Base-by-base conservation (phyloP, 441 rosid species). In the Omphalea diandra region DNA sequence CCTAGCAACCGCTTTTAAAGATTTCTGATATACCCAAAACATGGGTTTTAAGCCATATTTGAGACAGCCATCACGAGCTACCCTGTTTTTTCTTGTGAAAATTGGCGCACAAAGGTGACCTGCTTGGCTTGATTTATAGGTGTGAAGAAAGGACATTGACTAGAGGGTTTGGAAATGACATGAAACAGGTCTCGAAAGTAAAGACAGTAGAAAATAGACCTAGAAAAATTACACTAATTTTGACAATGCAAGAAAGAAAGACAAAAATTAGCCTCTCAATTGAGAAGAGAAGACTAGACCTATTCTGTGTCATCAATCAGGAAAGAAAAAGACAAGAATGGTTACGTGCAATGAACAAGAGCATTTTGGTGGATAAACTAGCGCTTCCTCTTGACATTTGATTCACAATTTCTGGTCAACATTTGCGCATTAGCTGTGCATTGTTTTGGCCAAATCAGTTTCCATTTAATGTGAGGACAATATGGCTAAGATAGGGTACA, bases 291-390 rank as follows among this genome's bases (percentile, higher is more conserved):
- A 24, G 56, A 24, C 56, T 1, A 52, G 31, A 24, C 2, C 5
- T 9, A 22, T 52, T n/a, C n/a, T 52, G 2, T 22, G 1, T 35
- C 4, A 27, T 18, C 24, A n/a, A 27, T 4, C 3, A 41, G 27
- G 22, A 26, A 41, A 43, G 7, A 7, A 18, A 20, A 7, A 0
- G n/a, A n/a, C n/a, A 11, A 8, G 63, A 12, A 31, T 7, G 61
- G 60, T 68, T 68, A 29, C 41, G 63, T 56, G 54, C 71, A n/a
- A 18, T 29, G 71, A 68, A 41, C 31, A 5, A 17, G 8, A 1
- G 8, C 35, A 38, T 3, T 66, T 35, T 15, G 59, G 20, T 36
- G 6, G 46, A 31, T 46, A n/a, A 63, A 32, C 17, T 32, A 41
- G 35, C n/a, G 2, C 2, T 26, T 38, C 41, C 9, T 11, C 9